These are phyloP conservation scores for Rutstroemia sp. DNA, from an alignment of 2,329 filamentous ascomycete species.

Conservation along the genomic window DNA sequence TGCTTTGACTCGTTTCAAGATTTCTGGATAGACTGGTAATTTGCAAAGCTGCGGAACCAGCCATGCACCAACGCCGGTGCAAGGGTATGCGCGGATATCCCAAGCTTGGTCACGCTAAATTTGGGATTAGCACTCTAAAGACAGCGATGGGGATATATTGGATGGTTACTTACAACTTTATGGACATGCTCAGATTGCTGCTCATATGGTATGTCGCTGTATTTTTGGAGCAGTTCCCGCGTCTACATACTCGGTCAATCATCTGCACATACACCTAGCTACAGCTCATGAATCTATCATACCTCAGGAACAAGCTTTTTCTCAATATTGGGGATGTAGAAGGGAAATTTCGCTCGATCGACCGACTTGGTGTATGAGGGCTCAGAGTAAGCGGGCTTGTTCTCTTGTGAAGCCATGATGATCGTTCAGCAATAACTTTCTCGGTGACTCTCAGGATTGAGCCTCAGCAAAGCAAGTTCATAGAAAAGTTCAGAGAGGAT, in stretches of 20 bases:
- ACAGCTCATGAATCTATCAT: not conserved
- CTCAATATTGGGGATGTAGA: not conserved
- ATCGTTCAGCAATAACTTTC: not conserved
- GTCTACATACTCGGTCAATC: not conserved
- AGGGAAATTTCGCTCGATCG: not conserved
- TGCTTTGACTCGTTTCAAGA: constrained; percentile 13
- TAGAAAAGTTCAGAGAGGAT: no score
- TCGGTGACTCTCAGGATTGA: not conserved
- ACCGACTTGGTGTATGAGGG: not conserved
- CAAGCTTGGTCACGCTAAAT: constrained; percentile 15
- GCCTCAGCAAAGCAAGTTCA: not conserved
- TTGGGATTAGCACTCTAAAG: not conserved
- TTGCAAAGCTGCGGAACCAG: constrained; percentile 13
- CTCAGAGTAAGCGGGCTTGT: not conserved
- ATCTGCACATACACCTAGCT: not conserved
- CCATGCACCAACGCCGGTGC: constrained; percentile 18
- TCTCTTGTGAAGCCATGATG: not conserved
- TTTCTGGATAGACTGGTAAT: constrained; percentile 9
- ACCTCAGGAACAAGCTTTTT: not conserved
- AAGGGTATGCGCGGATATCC: constrained; percentile 13
- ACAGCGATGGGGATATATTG: not conserved
- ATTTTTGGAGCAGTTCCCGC: not conserved
- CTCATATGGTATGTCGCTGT: not conserved
- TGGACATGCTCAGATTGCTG: not conserved
- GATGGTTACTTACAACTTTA: not conserved